phyloP scores from a whole-genome alignment of 2,329 filamentous ascomycete genomes.

The Hymenoscyphus albidus region DNA sequence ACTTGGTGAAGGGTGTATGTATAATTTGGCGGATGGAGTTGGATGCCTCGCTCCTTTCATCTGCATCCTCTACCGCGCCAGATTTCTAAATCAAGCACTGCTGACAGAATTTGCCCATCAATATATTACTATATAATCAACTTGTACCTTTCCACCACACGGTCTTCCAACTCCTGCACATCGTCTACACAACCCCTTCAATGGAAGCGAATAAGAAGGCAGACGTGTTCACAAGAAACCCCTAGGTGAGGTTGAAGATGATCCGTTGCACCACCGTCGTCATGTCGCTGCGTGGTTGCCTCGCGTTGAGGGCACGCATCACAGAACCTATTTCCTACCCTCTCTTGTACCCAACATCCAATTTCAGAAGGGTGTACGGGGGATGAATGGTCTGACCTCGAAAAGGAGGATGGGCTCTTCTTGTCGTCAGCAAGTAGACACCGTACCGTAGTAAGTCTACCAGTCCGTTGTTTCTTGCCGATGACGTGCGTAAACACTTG shows the following conservation, averaged over 20 bases:
- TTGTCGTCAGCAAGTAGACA: not conserved
- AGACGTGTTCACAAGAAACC: not conserved
- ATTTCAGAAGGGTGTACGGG: not conserved
- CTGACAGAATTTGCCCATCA: not conserved
- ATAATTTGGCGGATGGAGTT: not conserved
- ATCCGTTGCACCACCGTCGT: not conserved
- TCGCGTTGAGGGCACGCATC: not conserved
- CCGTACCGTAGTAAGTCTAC: not conserved
- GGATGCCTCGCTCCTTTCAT: not conserved
- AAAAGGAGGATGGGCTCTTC: not conserved
- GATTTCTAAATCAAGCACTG: not conserved
- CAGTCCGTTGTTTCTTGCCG: too few species aligned
- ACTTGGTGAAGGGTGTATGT: not conserved
- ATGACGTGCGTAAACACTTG: not conserved
- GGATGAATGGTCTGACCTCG: not conserved
- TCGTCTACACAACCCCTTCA: not conserved
- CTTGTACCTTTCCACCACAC: too few species aligned
- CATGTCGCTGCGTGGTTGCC: not conserved
- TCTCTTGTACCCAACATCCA: not conserved
- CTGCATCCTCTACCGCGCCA: not conserved
- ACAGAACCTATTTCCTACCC: not conserved
- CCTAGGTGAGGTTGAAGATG: not conserved
- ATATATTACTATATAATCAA: not conserved
- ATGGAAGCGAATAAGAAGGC: not conserved
- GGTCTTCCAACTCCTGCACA: not conserved